A percentile compares a stretch with the other conserved stretches of the same genome.
These are phyloP conservation scores for Protomyces inouyei DNA, from an alignment of 1,139 yeast genomes.

Conservation along the genomic window DNA sequence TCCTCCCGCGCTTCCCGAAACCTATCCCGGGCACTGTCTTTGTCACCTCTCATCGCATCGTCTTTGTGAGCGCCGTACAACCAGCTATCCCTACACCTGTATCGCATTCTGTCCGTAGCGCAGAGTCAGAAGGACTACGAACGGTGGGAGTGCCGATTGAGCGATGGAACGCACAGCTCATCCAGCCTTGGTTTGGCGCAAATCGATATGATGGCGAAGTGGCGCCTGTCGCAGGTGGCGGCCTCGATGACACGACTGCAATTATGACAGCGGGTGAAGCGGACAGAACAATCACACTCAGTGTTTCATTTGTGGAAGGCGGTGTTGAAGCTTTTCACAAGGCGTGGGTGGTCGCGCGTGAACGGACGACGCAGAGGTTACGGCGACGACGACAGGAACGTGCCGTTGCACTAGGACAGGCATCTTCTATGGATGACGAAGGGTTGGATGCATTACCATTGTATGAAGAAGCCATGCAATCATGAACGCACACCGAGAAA, in stretches of 20 bases:
- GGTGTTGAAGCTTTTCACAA: conserved; percentile 18
- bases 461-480: not conserved
- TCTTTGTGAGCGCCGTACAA: conserved; percentile 5
- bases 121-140: not conserved
- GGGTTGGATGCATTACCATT: not conserved
- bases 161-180: conserved; percentile 17
- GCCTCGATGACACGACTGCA: not conserved
- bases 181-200: conserved; percentile 25
- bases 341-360: conserved; percentile 1
- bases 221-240: conserved; percentile 16
- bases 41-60: conserved; percentile 14
- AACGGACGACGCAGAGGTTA: not conserved
- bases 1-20: not conserved
- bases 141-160: conserved; percentile 8
- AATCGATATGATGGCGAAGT: conserved; percentile 19
- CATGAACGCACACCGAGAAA: not conserved
- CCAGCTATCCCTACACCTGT: not conserved
- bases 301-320: conserved; percentile 14
- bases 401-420: not conserved
- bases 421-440: not conserved
- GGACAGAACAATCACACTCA: not conserved
- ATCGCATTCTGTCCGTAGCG: not conserved
- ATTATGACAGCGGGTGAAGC: not conserved
- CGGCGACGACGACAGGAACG: not conserved
- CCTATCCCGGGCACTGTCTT: conserved; percentile 7